phyloP scores from a whole-genome alignment of 106 monocot species.

The Triglochin maritima region DNA sequence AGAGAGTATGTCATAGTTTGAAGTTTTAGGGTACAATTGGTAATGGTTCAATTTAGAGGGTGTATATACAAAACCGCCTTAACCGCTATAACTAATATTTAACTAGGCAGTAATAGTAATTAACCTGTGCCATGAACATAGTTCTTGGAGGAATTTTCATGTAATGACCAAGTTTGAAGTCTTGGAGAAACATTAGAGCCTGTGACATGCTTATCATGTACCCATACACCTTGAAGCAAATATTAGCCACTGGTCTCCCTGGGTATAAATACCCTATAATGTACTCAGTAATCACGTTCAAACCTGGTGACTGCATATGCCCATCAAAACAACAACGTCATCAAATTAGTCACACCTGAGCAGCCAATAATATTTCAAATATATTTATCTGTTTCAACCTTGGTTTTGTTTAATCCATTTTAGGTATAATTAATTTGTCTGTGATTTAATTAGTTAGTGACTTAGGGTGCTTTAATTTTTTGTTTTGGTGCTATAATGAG shows the following conservation, averaged over 20 bases:
- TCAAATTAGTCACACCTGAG: not conserved
- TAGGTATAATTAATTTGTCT: too few species aligned
- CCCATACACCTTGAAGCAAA: conserved; percentile 41
- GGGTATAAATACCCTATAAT: conserved; percentile 52
- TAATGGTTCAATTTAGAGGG: not conserved
- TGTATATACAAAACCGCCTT: too few species aligned
- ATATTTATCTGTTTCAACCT: too few species aligned
- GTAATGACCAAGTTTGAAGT: conserved; percentile 51
- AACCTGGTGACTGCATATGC: conserved; percentile 22
- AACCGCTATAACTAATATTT: not conserved
- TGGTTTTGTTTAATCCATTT: too few species aligned
- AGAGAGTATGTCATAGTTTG: not conserved
- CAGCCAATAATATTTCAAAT: not conserved
- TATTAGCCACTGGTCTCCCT: conserved; percentile 32
- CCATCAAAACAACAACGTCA: not conserved
- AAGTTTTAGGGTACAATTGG: not conserved
- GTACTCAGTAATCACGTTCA: conserved; percentile 50
- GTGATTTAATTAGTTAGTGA: too few species aligned
- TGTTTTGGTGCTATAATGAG: too few species aligned
- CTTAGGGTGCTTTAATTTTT: too few species aligned
- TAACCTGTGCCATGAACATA: conserved; percentile 46
- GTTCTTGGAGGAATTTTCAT: conserved; percentile 49
- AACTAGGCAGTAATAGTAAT: not conserved
- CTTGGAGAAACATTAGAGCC: conserved; percentile 30
- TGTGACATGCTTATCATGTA: conserved; percentile 33